phyloP scores from a whole-genome alignment of 768 basidiomycete species.

The Asterophora lycoperdoides region DNA sequence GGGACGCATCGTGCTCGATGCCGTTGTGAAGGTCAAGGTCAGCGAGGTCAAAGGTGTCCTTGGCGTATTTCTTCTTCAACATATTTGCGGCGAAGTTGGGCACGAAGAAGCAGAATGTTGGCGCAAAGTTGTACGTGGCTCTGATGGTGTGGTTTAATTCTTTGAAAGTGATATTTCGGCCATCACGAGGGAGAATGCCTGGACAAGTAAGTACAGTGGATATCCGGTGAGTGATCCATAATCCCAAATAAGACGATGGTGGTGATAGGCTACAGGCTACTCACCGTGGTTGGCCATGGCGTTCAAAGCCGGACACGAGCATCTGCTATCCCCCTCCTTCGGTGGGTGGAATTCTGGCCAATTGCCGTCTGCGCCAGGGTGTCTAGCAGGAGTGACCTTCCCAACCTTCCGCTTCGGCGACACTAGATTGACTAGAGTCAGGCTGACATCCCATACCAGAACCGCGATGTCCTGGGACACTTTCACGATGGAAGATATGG shows the following conservation, averaged over 20 bases:
- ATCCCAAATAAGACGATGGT: neutral
- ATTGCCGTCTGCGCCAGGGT: constrained; percentile 52
- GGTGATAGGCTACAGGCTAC: constrained; percentile 23
- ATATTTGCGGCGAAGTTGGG: constrained; percentile 56
- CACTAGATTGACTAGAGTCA: constrained; percentile 50
- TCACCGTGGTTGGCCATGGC: constrained; percentile 81
- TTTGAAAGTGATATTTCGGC: constrained; percentile 63
- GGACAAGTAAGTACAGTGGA: constrained; percentile 4
- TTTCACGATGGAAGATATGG: constrained; percentile 28
- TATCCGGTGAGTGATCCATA: neutral
- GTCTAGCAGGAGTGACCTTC: constrained; percentile 49
- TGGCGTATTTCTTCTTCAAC: constrained; percentile 51
- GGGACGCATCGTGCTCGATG: constrained; percentile 67
- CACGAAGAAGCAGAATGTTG: constrained; percentile 65
- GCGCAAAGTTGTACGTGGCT: constrained; percentile 63
- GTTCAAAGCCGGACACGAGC: constrained; percentile 60
- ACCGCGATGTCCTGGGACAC: constrained; percentile 28
- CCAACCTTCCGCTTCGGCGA: constrained; percentile 47
- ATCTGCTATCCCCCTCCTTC: constrained; percentile 60
- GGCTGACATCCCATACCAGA: constrained; percentile 47
- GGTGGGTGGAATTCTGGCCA: constrained; percentile 69
- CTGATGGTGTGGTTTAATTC: constrained; percentile 42
- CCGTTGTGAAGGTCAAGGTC: constrained; percentile 74
- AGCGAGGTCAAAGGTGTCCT: constrained; percentile 59
- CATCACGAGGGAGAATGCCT: constrained; percentile 67